These are phyloP conservation scores for Knufia petricola DNA, from an alignment of 2,329 filamentous ascomycete species.

Conservation along the genomic window DNA sequence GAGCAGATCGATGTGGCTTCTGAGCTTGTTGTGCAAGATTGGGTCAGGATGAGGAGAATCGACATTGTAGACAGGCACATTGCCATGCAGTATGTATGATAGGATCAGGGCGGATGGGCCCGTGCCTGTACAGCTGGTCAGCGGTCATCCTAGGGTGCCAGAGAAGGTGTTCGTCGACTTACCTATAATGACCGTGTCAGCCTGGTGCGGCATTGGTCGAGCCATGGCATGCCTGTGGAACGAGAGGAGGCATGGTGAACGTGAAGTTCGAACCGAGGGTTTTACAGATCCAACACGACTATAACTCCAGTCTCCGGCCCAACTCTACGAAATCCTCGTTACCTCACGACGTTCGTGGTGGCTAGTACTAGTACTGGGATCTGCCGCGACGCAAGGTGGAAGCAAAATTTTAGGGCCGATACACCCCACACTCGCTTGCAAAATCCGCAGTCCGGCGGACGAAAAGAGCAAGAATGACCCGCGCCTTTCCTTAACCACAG, in stretches of 20 bases:
- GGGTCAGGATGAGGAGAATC: constrained; percentile 46
- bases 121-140: constrained; percentile 38
- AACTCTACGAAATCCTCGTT: not conserved
- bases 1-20: constrained; percentile 37
- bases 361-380: constrained; percentile 4
- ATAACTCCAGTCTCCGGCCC: not conserved
- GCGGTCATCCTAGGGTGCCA: not conserved
- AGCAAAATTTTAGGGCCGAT: constrained; percentile 4
- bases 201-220: constrained; percentile 18
- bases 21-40: constrained; percentile 48
- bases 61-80: constrained; percentile 47
- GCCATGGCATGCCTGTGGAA: constrained; percentile 13
- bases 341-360: constrained; percentile 5
- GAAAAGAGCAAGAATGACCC: not conserved
- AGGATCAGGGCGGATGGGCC: constrained; percentile 53
- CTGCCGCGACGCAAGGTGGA: not conserved
- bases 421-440: not conserved
- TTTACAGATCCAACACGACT: not conserved
- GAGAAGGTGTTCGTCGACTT: constrained; percentile 9
- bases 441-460: not conserved
- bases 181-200: constrained; percentile 28
- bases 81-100: constrained; percentile 53
- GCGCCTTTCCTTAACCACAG: not conserved
- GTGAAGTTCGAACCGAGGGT: not conserved
- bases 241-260: not conserved